phyloP scores from a whole-genome alignment of 257 asterid species.

The Lithospermum erythrorhizon region DNA sequence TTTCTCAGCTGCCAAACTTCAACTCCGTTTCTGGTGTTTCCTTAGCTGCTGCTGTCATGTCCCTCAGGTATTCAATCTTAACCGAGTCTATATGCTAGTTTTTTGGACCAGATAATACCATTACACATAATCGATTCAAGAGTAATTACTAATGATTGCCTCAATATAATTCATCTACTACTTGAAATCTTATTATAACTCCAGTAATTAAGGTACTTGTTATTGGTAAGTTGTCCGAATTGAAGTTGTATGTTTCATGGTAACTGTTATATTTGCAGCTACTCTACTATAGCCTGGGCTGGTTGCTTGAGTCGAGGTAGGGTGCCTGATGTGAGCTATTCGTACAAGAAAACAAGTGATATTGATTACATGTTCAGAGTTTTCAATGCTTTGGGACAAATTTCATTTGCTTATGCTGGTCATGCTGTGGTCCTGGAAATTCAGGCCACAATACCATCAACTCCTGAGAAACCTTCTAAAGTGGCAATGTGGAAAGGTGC shows the following conservation, averaged over 20 bases:
- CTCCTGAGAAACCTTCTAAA: slow-evolving; percentile 76
- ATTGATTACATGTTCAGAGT: slow-evolving; percentile 55
- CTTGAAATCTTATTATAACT: too few relatives aligned
- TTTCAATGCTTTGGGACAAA: slow-evolving; percentile 65
- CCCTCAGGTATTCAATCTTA: slow-evolving; percentile 40
- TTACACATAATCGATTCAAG: too few relatives aligned
- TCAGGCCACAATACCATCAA: slow-evolving; percentile 85
- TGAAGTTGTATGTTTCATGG: too few relatives aligned
- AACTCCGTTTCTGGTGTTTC: slow-evolving; percentile 78
- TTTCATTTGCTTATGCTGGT: slow-evolving; percentile 83
- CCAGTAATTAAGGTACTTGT: too few relatives aligned
- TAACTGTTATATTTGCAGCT: slow-evolving; percentile 24
- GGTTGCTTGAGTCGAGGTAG: slow-evolving; percentile 62
- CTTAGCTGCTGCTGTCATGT: slow-evolving; percentile 85
- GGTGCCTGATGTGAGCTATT: slow-evolving; percentile 52
- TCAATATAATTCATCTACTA: too few relatives aligned
- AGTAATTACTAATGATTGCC: too few relatives aligned
- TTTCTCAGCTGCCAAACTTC: slow-evolving; percentile 78
- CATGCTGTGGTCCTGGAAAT: slow-evolving; percentile 81
- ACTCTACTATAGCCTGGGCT: slow-evolving; percentile 80
- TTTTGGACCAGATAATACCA: too few relatives aligned
- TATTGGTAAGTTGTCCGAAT: too few relatives aligned
- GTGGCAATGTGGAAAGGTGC: slow-evolving; percentile 95
- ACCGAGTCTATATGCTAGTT: not conserved
- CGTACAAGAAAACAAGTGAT: slow-evolving; percentile 43